Base-by-base conservation (phyloP, 129 eudicot species). In the Artemisia argyi region DNA sequence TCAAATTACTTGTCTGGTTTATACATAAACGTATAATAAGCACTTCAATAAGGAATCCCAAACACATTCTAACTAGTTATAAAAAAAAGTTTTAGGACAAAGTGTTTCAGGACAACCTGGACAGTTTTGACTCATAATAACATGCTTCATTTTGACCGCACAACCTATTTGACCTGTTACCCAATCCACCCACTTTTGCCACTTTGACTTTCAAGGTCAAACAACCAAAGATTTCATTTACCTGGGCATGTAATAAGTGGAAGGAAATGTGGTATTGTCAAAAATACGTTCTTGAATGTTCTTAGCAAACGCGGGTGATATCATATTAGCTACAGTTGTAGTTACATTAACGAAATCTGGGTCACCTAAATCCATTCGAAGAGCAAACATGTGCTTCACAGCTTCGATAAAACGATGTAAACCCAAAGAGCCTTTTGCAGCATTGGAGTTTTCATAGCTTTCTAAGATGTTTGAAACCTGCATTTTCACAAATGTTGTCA, bases 221-320 rank as follows among this genome's bases (percentile, higher is more conserved):
- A 68, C 2, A 64, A 15, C 3, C 11, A 60, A 44, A 65, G 67
- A 73, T 50, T 11, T n/a, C 12, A 10, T 48, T 9, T 65, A 86
- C 98, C 92, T 92, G 76, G 74, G 83, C 88, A 87, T 53, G 83
- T 92, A 92, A 78, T 92, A 95, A 47, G 80, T 81, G 9, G 99
- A 85, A 64, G 99, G 94, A 72, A 90, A 95, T 19, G 99, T 95
- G 24, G 96, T 95, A 83, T 95, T 90, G 78, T 95, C 99, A 20
- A 82, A 81, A 35, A 95, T 90, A 78, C 56, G 77, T 71, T 78
- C 80, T 70, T 76, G 85, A 74, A 95, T 79, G 6, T 39, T 68
- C 80, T 85, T 79, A 0, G 99, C 99, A 12, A 82, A 95, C 42
- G 82, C 26, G 15, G 88, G 88, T 46, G 96, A 90, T 71, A 87